These are phyloP conservation scores for Cryptosporidium sp. DNA, from an alignment of 169 alveolate species.

Conservation along the genomic window DNA sequence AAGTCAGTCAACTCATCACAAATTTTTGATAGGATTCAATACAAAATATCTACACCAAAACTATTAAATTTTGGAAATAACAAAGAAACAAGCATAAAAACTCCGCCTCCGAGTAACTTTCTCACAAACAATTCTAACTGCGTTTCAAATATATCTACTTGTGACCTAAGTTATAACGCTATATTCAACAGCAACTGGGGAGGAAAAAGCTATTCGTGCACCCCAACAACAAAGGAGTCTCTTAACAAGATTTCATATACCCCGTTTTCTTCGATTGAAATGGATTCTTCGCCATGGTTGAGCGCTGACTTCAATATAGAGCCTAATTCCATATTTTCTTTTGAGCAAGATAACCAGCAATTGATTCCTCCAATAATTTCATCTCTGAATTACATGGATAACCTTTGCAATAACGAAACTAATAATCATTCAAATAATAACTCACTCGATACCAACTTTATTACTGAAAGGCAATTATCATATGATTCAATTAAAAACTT, in stretches of 20 bases:
- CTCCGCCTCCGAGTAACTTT: slow-evolving; percentile 57
- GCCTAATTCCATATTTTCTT: slow-evolving; percentile 29
- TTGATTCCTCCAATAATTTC: slow-evolving; percentile 45
- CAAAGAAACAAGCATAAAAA: slow-evolving; percentile 18
- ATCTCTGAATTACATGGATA: slow-evolving; percentile 18
- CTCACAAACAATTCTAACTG: slow-evolving; percentile 45
- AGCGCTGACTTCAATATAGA: not conserved
- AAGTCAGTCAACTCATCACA: not conserved
- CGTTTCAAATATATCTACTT: slow-evolving; percentile 25
- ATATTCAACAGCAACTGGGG: not conserved
- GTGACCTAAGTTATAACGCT: slow-evolving; percentile 16
- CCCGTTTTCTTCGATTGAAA: slow-evolving; percentile 47
- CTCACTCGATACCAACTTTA: not conserved
- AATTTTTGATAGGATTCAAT: not conserved
- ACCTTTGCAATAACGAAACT: not conserved
- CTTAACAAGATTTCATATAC: slow-evolving; percentile 33
- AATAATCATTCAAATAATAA: slow-evolving; percentile 3
- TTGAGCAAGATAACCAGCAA: slow-evolving; percentile 19
- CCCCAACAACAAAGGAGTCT: slow-evolving; percentile 60
- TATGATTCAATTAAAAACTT: not conserved
- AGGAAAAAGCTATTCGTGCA: slow-evolving; percentile 13
- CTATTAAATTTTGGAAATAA: not conserved
- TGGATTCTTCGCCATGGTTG: slow-evolving; percentile 68
- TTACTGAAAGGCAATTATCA: not conserved
- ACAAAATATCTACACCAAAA: slow-evolving; percentile 10